Conservation (phyloP, 2,329 filamentous ascomycete species). For the Botrytis byssoidea region DNA sequence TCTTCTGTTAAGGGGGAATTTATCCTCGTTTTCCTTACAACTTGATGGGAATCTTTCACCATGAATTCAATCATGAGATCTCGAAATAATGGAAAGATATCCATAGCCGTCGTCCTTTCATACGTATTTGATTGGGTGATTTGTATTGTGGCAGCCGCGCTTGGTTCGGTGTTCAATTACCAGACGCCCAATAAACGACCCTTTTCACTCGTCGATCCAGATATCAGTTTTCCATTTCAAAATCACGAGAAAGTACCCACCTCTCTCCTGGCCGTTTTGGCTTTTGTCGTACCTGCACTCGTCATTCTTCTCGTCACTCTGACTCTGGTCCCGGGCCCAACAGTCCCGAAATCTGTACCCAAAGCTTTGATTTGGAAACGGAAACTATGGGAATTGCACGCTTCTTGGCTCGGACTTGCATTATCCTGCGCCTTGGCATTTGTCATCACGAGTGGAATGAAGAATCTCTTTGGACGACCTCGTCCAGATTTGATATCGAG, state of each 20-base stretch:
- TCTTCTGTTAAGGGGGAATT: neutral
- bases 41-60: neutral
- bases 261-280: conserved; percentile 62
- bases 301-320: conserved; percentile 69
- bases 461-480: conserved; percentile 67
- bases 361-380: conserved; percentile 68
- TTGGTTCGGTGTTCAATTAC: conserved; percentile 12
- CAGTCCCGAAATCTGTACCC: conserved; percentile 61
- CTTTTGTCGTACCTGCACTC: conserved; percentile 61
- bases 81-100: conserved; percentile 17
- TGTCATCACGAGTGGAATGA: conserved; percentile 82
- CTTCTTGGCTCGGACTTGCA: conserved; percentile 77
- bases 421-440: conserved; percentile 70
- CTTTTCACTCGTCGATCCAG: conserved; percentile 70
- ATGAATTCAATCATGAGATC: conserved; percentile 15
- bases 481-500: conserved; percentile 64
- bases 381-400: conserved; percentile 89
- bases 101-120: conserved; percentile 11
- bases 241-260: conserved; percentile 70
- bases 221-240: conserved; percentile 74
- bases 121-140: conserved; percentile 20
- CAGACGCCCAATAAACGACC: conserved; percentile 63
- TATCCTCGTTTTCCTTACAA: neutral
- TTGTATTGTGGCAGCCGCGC: conserved; percentile 10
- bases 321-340: conserved; percentile 69